phyloP scores from a whole-genome alignment of 1,139 yeast species.

The Cylindricascospora bacillispora region DNA sequence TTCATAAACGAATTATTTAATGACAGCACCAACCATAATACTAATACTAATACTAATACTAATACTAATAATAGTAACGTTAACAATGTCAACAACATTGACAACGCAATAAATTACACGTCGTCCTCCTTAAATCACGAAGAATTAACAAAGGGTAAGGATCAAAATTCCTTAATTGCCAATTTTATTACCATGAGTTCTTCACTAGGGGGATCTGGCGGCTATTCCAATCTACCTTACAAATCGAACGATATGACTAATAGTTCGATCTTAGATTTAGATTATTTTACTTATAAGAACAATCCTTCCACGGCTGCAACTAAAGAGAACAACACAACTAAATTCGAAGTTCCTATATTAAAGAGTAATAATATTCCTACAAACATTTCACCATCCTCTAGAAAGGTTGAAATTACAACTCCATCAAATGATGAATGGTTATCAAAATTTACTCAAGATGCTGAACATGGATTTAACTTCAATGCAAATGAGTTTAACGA shows the following conservation, averaged over 20 bases:
- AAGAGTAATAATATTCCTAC: no score
- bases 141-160: no score
- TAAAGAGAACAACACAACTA: no score
- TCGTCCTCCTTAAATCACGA: not conserved
- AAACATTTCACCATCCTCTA: no score
- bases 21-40: not conserved
- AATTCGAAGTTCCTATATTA: no score
- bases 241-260: no score
- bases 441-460: constrained; percentile 42
- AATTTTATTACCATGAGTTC: constrained; percentile 27
- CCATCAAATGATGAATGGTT: constrained; percentile 44
- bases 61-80: not conserved
- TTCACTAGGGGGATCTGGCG: constrained; percentile 22
- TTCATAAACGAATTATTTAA: constrained; percentile 1
- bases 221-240: constrained; percentile 14
- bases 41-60: not conserved
- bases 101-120: no score
- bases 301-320: no score
- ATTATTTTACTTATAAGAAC: constrained; percentile 13
- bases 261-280: constrained; percentile 12
- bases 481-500: constrained; percentile 34
- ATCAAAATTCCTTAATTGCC: no score
- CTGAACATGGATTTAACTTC: constrained; percentile 40
- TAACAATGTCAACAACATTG: constrained; percentile 2
- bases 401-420: not conserved